phyloP scores from a whole-genome alignment of 768 basidiomycete species.

The Hemileccinum rubropunctum region DNA sequence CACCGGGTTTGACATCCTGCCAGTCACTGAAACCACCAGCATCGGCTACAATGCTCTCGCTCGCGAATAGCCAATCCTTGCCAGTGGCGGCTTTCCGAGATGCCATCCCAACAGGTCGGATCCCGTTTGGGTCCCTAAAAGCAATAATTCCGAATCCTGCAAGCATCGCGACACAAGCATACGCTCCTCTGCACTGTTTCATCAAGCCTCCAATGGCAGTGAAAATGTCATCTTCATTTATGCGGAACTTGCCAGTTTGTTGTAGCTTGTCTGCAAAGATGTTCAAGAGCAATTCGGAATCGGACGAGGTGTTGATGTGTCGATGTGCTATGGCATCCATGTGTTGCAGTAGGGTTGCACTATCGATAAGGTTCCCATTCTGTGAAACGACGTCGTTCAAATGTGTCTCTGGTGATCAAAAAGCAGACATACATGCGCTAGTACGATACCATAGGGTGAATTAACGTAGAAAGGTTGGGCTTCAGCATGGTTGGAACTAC shows the following conservation, averaged over 20 bases:
- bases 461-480: constrained; percentile 99
- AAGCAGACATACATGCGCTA: constrained; percentile 77
- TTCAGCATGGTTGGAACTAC: constrained; percentile 94
- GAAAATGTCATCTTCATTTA: constrained; percentile 99
- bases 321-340: constrained; percentile 96
- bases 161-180: constrained; percentile 98
- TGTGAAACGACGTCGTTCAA: constrained; percentile 32
- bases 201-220: constrained; percentile 89
- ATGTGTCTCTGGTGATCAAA: background rate
- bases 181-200: constrained; percentile 86
- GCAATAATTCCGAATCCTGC: constrained; percentile 98
- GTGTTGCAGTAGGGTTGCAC: constrained; percentile 77
- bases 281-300: constrained; percentile 96
- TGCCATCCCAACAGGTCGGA: constrained; percentile 89
- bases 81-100: constrained; percentile 57
- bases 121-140: constrained; percentile 97
- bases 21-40: constrained; percentile 88
- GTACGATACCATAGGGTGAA: constrained; percentile 98
- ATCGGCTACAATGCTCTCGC: constrained; percentile 96
- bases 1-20: constrained; percentile 91
- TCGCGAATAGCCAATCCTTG: constrained; percentile 86
- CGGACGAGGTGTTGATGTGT: constrained; percentile 98
- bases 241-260: constrained; percentile 97
- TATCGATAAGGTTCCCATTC: constrained; percentile 99
- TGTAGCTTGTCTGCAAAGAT: constrained; percentile 98